Evolutionary conservation across 2,329 filamentous ascomycete genomes (phyloP), one percentile per base, ranked within the genome.

Genomic region (Capronia americana): DNA sequence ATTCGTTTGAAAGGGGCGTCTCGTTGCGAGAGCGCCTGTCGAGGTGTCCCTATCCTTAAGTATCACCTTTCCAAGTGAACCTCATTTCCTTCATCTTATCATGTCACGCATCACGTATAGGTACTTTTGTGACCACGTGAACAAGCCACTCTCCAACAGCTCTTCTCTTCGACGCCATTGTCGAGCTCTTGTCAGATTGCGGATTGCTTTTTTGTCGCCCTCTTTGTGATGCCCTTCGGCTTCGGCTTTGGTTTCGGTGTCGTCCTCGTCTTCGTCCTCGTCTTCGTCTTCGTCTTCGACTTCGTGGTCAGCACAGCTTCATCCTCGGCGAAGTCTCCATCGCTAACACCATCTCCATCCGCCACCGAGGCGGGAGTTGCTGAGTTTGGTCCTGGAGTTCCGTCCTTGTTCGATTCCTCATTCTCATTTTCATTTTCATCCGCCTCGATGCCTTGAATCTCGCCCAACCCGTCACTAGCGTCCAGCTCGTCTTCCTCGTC

Each of bases 251-350:
- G 7, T 23, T 65, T 65, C 10, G 24, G 1, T 26, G 28, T 62
- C 32, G 55, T n/a, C 28, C 41, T 63, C 34, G 26, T 14, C 17
- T 24, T 65, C 34, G 32, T 4, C 53, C 32, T 63, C 54, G 53
- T 20, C n/a, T 20, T 61, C 26, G 48, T 3, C 11, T 8, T 24
- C 28, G 48, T 11, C 26, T 59, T 63, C 46, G 48, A 32, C 11
- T 28, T 64, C 30, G 48, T 51, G 4, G 17, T 1, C 32, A 60
- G 23, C 8, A 32, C 17, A n/a, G 38, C 55, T 44, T 63, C 64
- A 38, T 66, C 60, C 17, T 51, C 64, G 1, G 50, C 60, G 55
- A 80, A 80, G 55, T 79, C 78, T 56, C 81, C 79, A 11, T 69
- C 56, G 20, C 60, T 59, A 26, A 57, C 54, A 4, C 54, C 20